A percentile compares a stretch with the other conserved stretches of the same genome.
These are phyloP conservation scores for Eucalyptus pumila DNA, from an alignment of 345 rosid genomes.

Conservation along the genomic window DNA sequence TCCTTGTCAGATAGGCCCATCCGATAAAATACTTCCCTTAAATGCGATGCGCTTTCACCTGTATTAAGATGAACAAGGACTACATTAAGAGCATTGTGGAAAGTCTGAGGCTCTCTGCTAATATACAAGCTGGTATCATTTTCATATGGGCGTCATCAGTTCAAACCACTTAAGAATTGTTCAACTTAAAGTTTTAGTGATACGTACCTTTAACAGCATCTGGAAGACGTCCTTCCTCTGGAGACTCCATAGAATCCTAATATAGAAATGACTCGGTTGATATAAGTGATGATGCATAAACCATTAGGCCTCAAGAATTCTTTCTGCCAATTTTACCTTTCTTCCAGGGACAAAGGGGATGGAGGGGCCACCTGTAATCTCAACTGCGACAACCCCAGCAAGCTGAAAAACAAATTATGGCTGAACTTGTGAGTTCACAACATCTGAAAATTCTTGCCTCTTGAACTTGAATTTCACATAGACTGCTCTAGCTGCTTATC, in stretches of 20 bases:
- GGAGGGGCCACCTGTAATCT: slow-evolving; percentile 70
- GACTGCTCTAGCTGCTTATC: neutral
- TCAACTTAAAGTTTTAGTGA: neutral
- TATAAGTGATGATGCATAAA: neutral
- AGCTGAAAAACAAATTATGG: slow-evolving; percentile 29
- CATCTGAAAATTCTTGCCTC: neutral
- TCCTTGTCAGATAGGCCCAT: slow-evolving; percentile 89
- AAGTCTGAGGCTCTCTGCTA: neutral
- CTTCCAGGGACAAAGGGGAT: slow-evolving; percentile 67
- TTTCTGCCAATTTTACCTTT: slow-evolving; percentile 23
- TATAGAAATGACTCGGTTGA: neutral
- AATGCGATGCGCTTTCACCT: slow-evolving; percentile 43
- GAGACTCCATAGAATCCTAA: slow-evolving; percentile 45
- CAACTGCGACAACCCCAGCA: slow-evolving; percentile 83
- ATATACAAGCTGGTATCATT: neutral
- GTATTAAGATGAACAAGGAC: neutral
- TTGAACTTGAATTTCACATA: neutral
- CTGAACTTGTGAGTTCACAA: neutral
- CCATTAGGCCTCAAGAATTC: neutral
- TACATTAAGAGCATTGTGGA: neutral
- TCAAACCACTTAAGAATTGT: neutral
- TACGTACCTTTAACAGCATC: slow-evolving; percentile 48
- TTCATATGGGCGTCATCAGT: neutral
- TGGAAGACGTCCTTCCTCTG: slow-evolving; percentile 80
- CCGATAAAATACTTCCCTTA: slow-evolving; percentile 59